Evolutionary conservation across 306 rosid species (phyloP).

Genomic region (Castanopsis chinensis): DNA sequence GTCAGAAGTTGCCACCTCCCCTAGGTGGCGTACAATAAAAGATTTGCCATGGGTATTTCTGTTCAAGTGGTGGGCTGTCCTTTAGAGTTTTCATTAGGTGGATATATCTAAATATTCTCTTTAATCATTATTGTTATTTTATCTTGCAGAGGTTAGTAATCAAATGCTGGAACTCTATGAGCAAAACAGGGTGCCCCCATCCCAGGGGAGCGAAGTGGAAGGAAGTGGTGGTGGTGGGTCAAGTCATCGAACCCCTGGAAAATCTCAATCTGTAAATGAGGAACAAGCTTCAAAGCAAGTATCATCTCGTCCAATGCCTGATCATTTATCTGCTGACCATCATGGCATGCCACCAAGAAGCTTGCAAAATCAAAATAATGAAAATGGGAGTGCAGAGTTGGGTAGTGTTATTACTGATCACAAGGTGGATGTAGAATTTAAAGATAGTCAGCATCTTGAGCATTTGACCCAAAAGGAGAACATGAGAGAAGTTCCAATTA

Average conservation of each 20-base stretch:
- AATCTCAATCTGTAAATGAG: conserved; percentile 56
- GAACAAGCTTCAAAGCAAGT: conserved; percentile 62
- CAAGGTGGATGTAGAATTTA: conserved; percentile 54
- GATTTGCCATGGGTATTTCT: not conserved
- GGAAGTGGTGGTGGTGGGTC: conserved; percentile 60
- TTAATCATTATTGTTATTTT: not conserved
- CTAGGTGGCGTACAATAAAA: not conserved
- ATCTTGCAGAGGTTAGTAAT: conserved; percentile 89
- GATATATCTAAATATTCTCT: not conserved
- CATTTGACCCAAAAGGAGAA: conserved; percentile 43
- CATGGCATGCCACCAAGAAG: conserved; percentile 46
- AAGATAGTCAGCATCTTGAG: conserved; percentile 46
- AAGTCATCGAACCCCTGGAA: conserved; percentile 38
- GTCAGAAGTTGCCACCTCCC: not conserved
- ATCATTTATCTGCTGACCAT: conserved; percentile 47
- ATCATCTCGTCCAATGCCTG: conserved; percentile 50
- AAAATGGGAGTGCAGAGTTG: conserved; percentile 56
- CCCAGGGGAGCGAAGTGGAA: conserved; percentile 58
- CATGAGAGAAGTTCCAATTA: conserved; percentile 44
- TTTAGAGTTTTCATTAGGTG: not conserved
- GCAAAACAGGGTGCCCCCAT: conserved; percentile 74
- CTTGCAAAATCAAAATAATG: conserved; percentile 52
- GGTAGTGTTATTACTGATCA: conserved; percentile 34
- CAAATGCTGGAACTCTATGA: conserved; percentile 98
- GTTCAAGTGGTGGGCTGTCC: not conserved